Conservation (phyloP, 176 grass and related monocot species). For the Aegilops sharonensis region DNA sequence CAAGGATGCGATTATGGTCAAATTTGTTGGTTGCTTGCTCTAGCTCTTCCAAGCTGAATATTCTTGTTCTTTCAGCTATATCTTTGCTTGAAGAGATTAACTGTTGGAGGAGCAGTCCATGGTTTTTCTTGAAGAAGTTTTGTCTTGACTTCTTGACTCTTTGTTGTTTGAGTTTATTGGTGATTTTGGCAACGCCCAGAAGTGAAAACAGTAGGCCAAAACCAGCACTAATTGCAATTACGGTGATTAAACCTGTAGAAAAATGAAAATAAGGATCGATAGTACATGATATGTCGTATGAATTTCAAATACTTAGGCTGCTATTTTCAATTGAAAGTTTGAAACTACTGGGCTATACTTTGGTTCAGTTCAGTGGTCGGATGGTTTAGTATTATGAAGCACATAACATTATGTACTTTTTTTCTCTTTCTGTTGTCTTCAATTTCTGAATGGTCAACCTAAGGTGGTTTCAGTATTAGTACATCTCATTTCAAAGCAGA, state of each 20-base stretch:
- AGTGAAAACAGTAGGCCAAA: constrained; percentile 31
- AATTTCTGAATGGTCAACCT: no score
- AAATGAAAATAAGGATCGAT: not conserved
- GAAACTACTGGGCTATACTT: not conserved
- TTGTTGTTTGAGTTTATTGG: not conserved
- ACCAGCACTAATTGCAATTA: constrained; percentile 31
- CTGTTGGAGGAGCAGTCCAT: constrained; percentile 44
- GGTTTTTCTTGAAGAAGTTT: constrained; percentile 41
- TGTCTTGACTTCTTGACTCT: constrained; percentile 17
- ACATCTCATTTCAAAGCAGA: no score
- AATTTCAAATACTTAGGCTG: not conserved
- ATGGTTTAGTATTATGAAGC: no score
- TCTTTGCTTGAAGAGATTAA: constrained; percentile 41
- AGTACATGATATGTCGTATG: not conserved
- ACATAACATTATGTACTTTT: no score
- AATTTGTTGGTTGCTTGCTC: constrained; percentile 50
- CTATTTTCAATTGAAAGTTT: not conserved
- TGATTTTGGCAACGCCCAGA: constrained; percentile 1
- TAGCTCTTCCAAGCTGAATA: constrained; percentile 50
- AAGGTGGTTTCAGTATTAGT: no score
- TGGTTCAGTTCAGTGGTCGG: no score
- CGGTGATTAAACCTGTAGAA: constrained; percentile 23
- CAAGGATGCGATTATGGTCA: constrained; percentile 41
- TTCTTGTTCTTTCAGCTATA: constrained; percentile 37
- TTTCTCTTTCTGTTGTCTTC: no score